These are phyloP conservation scores for Noccaea bulbosa DNA, from an alignment of 345 rosid genomes.

Conservation along the genomic window DNA sequence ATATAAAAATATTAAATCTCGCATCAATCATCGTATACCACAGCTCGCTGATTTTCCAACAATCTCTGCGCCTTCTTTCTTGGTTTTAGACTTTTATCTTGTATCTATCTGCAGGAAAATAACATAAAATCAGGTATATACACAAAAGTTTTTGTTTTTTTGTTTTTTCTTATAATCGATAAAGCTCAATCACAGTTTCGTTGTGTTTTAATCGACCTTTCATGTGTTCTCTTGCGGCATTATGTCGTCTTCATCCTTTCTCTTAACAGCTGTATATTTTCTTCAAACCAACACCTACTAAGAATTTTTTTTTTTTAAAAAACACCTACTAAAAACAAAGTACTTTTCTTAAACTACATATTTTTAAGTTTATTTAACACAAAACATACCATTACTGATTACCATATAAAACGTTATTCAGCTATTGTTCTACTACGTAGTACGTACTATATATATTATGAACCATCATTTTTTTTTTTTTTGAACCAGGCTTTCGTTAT, in stretches of 20 bases:
- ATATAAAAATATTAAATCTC: conserved; percentile 30
- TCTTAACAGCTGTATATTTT: not conserved
- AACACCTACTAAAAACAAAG: too few relatives aligned
- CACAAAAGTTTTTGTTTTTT: not conserved
- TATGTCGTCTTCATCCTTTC: not conserved
- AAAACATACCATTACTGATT: not conserved
- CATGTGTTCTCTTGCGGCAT: conserved; percentile 26
- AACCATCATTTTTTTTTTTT: too few relatives aligned
- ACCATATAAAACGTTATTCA: not conserved
- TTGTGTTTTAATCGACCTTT: conserved; percentile 1
- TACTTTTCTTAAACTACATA: too few relatives aligned
- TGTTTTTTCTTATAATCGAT: not conserved
- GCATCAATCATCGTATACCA: conserved; percentile 42
- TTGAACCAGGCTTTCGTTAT: too few relatives aligned
- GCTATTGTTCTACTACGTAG: too few relatives aligned
- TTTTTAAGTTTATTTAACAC: too few relatives aligned
- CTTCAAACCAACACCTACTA: too few relatives aligned
- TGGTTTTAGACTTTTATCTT: conserved; percentile 33
- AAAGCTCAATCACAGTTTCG: conserved; percentile 18
- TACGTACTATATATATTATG: too few relatives aligned
- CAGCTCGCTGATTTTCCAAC: conserved; percentile 36
- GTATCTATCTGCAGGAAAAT: conserved; percentile 16
- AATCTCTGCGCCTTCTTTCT: conserved; percentile 25
- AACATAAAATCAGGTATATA: conserved; percentile 6
- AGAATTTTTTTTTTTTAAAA: too few relatives aligned